Base-by-base conservation (phyloP, 176 grass and related monocot species). In the Oryza brachyantha region DNA sequence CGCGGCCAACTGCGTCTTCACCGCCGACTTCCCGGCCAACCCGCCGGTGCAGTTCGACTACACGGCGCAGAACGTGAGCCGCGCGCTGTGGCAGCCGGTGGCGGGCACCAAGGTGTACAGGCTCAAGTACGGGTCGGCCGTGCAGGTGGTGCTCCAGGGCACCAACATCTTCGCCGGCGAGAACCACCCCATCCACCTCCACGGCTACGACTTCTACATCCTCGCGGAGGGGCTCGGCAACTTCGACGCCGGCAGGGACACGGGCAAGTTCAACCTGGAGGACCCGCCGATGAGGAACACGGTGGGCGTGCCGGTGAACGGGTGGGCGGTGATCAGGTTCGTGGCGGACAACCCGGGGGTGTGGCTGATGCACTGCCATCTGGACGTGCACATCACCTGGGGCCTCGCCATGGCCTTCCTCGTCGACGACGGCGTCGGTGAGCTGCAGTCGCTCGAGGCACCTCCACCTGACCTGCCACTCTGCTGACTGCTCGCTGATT, bases 291-390 rank as follows among this genome's bases (percentile, higher is more conserved):
- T 90, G 87, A 72, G 92, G 85, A 98, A 98, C 77, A 98, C 95
- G 13, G 92, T 94, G 19, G 89, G 46, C 46, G 95, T 98, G 78
- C 92, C 94, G 1, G 89, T 94, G 17, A 97, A 88, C 34, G 94
- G 94, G 3, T 97, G 94, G 94, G 94, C 94, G 0, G 94, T 94
- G 12, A 94, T 97, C 66, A 55, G 94, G 61, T 94, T 91, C 63
- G 85, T 90, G 25, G 94, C 91, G 0, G 86, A 97, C 71, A 97
- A 97, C 64, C 94, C 94, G 0, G 94, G 92, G 39, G 89, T 94
- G 39, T 94, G 95, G 95, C 87, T 97, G n/a, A 92, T 97, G 91
- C 94, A 97, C 41, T 94, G 94, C 83, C 94, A 97, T 78, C 70
- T 92, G 12, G 94, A 97, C 27, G 92, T 85, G 37, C 95, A 98